Percentiles rank a stretch among this genome's conserved stretches.
Conservation (phyloP, 2,329 filamentous ascomycete species). For the Neurospora sp. region DNA sequence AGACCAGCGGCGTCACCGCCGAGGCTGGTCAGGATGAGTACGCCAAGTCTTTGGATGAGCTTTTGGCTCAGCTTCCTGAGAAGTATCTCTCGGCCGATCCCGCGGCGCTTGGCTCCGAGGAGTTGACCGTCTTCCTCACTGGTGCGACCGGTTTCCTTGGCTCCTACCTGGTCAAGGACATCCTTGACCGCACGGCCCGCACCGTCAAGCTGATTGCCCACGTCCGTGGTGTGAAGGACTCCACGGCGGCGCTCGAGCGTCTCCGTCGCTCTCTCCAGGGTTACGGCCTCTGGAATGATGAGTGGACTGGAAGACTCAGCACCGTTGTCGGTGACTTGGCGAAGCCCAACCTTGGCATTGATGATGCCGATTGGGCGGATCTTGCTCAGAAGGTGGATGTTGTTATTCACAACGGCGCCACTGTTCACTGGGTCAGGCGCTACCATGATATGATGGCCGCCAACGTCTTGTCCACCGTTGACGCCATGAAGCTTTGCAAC, state of each 20-base stretch:
- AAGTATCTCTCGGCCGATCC: constrained; percentile 25
- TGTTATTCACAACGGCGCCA: constrained; percentile 73
- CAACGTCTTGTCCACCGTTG: constrained; percentile 76
- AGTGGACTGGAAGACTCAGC: constrained; percentile 55
- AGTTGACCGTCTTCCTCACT: constrained; percentile 64
- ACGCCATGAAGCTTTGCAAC: constrained; percentile 66
- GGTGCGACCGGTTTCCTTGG: constrained; percentile 88
- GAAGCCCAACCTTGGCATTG: constrained; percentile 64
- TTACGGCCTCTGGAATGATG: constrained; percentile 69
- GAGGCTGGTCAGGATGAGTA: constrained; percentile 35
- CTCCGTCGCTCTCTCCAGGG: constrained; percentile 58
- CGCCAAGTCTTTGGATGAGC: constrained; percentile 37
- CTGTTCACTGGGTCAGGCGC: constrained; percentile 70
- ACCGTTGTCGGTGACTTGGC: constrained; percentile 65
- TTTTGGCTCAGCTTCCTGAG: constrained; percentile 29
- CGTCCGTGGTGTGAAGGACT: constrained; percentile 56
- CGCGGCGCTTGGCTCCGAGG: constrained; percentile 16
- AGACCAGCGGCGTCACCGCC: constrained; percentile 15
- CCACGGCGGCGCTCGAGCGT: constrained; percentile 50
- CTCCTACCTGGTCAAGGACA: constrained; percentile 65
- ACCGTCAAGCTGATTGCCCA: constrained; percentile 60
- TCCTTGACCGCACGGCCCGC: constrained; percentile 51
- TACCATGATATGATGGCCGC: constrained; percentile 62
- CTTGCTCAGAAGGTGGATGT: constrained; percentile 59
- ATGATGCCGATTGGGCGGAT: constrained; percentile 51